Evolutionary conservation across 2,329 filamentous ascomycete genomes (phyloP), one percentile per base, ranked within the genome.

Genomic region (Metarhizium sp.): DNA sequence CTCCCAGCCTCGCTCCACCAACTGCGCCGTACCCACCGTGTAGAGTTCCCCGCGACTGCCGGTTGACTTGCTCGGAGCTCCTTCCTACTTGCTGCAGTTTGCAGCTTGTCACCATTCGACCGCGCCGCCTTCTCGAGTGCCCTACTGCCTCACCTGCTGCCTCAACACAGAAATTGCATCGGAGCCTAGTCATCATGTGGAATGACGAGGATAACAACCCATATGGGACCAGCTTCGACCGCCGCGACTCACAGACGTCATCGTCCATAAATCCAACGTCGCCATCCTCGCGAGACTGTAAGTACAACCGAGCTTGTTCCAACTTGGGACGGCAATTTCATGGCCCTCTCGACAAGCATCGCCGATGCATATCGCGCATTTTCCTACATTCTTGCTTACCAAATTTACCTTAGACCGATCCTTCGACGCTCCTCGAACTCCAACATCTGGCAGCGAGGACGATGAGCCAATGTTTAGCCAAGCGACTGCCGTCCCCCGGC

Each of bases 201-300:
- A 95, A 96, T 80, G 92, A 97, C 78, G 92, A 97, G 75, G 69
- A 97, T 69, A 97, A 97, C 75, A 97, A 97, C 71, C 92, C 92
- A 5, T 96, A 97, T 68, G 92, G 91, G 61, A 83, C 78, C 65
- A 92, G 90, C 71, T 96, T 95, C 75, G 89, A 94, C 71, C 87
- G 88, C 64, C 85, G 89, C 65, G 89, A 95, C 71, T 89, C 88
- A 59, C 84, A 87, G 69, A 79, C 84, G 49, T 90, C 86, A 32
- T 86, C 86, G 36, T 75, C 78, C 47, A 77, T 78, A 20, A 84
- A 87, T 66, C 83, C 85, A 25, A 75, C 83, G 54, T 88, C 86
- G 43, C 85, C 85, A 50, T 72, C 70, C 47, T 68, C 74, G 53
- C 78, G 72, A 69, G 74, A 79, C 62, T 81, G 81, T 87, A 75